Evolutionary conservation across 805 yeast genomes (phyloP).

Genomic region (Kazachstania bromeliacearum): DNA sequence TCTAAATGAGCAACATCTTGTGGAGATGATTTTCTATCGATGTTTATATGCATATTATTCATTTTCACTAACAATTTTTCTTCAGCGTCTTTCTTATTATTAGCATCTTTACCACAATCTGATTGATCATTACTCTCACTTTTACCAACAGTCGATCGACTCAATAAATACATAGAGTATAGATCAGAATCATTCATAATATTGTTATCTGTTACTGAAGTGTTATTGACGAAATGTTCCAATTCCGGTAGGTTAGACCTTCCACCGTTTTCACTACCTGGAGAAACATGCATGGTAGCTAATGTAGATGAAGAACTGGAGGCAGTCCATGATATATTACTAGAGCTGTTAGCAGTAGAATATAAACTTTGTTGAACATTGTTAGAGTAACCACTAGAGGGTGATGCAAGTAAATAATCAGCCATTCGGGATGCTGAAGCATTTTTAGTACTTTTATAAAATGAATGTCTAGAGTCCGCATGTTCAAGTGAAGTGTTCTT

Average conservation of each 20-base stretch:
- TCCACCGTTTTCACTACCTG: not conserved
- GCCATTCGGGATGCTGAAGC: no score
- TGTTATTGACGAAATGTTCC: slow-evolving; percentile 2
- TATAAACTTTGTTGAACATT: not conserved
- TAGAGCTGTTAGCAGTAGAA: slow-evolving; percentile 1
- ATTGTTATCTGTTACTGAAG: not conserved
- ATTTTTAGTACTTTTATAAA: no score
- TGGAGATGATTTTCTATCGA: slow-evolving; percentile 2
- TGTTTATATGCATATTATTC: slow-evolving; percentile 1
- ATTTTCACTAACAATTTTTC: not conserved
- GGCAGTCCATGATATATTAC: not conserved
- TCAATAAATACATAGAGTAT: slow-evolving; percentile 3
- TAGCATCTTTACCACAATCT: not conserved
- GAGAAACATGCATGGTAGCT: no score
- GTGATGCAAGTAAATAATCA: no score
- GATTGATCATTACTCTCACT: not conserved
- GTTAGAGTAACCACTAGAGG: not conserved
- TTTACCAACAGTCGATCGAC: not conserved
- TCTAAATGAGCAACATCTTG: slow-evolving; percentile 8
- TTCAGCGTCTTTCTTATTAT: not conserved
- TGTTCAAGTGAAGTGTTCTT: no score
- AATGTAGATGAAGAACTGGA: slow-evolving; percentile 2
- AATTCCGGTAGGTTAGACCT: slow-evolving; percentile 2
- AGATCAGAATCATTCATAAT: slow-evolving; percentile 1
- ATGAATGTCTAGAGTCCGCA: no score